Conservation (phyloP, 2,329 filamentous ascomycete species). For the Aureobasidium sp. region DNA sequence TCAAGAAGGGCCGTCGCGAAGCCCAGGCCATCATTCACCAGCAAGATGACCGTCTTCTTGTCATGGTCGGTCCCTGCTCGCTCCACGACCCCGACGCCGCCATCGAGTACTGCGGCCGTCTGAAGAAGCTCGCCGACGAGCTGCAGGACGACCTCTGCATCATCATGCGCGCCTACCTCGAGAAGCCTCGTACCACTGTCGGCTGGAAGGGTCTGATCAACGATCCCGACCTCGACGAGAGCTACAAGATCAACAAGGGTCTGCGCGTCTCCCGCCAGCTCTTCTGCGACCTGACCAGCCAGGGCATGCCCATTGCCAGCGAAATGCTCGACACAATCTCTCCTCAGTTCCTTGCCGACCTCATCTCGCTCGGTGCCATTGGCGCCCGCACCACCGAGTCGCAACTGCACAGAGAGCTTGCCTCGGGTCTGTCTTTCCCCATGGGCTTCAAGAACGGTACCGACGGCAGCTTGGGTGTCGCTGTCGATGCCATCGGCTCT, state of each 20-base stretch:
- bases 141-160: slow-evolving; percentile 77
- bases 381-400: slow-evolving; percentile 94
- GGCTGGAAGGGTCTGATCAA: slow-evolving; percentile 99
- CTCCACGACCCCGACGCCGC: slow-evolving; percentile 89
- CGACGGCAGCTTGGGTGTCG: slow-evolving; percentile 80
- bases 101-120: slow-evolving; percentile 74
- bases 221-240: slow-evolving; percentile 94
- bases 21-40: slow-evolving; percentile 69
- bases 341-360: slow-evolving; percentile 92
- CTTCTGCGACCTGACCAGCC: slow-evolving; percentile 78
- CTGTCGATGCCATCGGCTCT: slow-evolving; percentile 85
- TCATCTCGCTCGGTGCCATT: slow-evolving; percentile 91
- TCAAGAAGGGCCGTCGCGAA: slow-evolving; percentile 60
- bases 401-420: slow-evolving; percentile 91
- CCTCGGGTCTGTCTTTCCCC: slow-evolving; percentile 89
- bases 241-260: slow-evolving; percentile 98
- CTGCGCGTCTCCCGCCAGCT: slow-evolving; percentile 84
- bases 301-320: slow-evolving; percentile 87
- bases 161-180: slow-evolving; percentile 97
- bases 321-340: slow-evolving; percentile 99
- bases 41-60: slow-evolving; percentile 76
- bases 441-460: slow-evolving; percentile 99
- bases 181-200: slow-evolving; percentile 96
- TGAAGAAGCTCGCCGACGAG: slow-evolving; percentile 69
- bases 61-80: slow-evolving; percentile 91